These are phyloP conservation scores for Zymoseptoria ardabiliae DNA, from an alignment of 2,329 filamentous ascomycete species.

Conservation along the genomic window DNA sequence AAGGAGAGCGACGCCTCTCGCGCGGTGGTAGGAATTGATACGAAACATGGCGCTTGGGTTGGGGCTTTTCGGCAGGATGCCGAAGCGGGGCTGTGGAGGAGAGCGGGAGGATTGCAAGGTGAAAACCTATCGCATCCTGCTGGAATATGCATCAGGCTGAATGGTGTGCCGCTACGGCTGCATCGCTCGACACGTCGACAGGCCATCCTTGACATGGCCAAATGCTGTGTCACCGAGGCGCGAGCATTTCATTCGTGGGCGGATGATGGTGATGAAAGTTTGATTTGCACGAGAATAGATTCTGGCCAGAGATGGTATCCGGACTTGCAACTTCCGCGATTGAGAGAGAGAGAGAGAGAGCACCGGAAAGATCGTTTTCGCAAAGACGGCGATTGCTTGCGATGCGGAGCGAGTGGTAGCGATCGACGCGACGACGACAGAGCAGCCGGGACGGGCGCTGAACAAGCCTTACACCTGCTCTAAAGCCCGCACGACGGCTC, in stretches of 20 bases:
- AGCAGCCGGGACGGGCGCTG: neutral
- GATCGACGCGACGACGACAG: neutral
- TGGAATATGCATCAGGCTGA: neutral
- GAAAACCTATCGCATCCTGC: neutral
- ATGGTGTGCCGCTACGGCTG: neutral
- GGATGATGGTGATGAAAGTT: neutral
- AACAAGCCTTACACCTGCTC: neutral
- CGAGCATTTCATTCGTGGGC: neutral
- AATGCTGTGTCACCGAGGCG: neutral
- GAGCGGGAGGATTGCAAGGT: neutral
- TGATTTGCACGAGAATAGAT: neutral
- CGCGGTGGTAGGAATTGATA: neutral
- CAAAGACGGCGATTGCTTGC: neutral
- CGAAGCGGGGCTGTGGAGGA: neutral
- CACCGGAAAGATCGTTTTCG: neutral
- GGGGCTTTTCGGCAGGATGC: neutral
- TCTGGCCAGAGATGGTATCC: neutral
- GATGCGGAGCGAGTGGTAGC: neutral
- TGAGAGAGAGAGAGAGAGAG: neutral
- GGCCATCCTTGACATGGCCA: neutral
- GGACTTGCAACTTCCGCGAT: neutral
- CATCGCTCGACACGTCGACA: neutral
- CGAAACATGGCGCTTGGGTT: neutral
- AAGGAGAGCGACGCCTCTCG: neutral
- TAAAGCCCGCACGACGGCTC: neutral